Base-by-base conservation (phyloP, 176 grass and related monocot species). In the Oryza nivara region DNA sequence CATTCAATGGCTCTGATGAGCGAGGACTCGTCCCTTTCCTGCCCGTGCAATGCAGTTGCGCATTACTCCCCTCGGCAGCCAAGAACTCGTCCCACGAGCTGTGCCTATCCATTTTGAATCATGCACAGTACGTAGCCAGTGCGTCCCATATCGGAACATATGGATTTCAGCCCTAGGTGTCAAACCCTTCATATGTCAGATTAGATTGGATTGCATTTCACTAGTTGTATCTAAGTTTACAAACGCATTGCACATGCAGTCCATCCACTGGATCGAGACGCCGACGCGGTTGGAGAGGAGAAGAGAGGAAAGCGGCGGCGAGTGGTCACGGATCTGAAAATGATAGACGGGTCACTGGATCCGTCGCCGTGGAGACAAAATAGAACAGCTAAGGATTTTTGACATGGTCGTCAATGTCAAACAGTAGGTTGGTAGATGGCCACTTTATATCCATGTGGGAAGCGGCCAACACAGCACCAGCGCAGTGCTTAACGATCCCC, bases 391-490 rank as follows among this genome's bases (percentile, higher is more conserved):
- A 74, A 74, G 72, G 63, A 64, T 74, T 81, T 77, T 76, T 74
- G 64, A 75, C 80, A 20, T n/a, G 75, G 84, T 68, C 80, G 40
- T 75, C 84, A n/a, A 75, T 79, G 49, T 75, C 84, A 23, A 83
- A 80, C 56, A 48, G 48, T 60, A 79, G 84, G 69, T 52, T 69
- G 84, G 88, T 80, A 41, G 47, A 87, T 44, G 9, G 5, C 69
- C 88, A 87, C 74, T 79, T 83, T 63, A 60, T 48, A 83, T 86
- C 60, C 84, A 49, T 74, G 75, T 79, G 84, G 47, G 68, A 90
- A 51, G 74, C 68, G 26, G 84, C 74, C 84, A 87, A 87, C 47
- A 79, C 60, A 54, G 34, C 61, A 68, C 79, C 64, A 74, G 10
- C 4, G 67, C 54, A 32, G 75, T 35, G 72, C 84, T 65, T 20